Percentiles rank a stretch among this genome's conserved stretches.
These are phyloP conservation scores for Speleostelium caveatum DNA, from an alignment of 78 protist genomes.

Conservation along the genomic window DNA sequence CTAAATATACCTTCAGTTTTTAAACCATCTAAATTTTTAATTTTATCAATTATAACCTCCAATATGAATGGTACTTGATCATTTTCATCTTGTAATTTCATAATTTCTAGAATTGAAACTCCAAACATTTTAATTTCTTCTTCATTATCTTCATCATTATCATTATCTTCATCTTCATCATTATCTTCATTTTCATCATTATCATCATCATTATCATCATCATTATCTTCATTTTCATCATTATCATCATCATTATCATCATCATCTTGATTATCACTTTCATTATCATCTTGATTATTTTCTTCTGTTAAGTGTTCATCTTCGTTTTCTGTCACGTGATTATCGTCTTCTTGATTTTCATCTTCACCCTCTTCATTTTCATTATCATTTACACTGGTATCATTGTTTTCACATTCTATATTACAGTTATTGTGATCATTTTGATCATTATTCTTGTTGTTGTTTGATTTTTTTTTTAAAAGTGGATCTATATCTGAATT, in stretches of 20 bases:
- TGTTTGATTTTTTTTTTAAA: too few species aligned
- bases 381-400: not conserved
- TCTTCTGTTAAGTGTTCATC: too few species aligned
- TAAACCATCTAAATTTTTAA: conserved; percentile 24
- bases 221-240: not conserved
- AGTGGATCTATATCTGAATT: not conserved
- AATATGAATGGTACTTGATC: conserved; percentile 45
- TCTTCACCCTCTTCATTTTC: too few species aligned
- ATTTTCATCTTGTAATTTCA: conserved; percentile 54
- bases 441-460: not conserved
- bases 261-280: not conserved
- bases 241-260: not conserved
- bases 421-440: not conserved
- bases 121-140: conserved; percentile 77
- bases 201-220: not conserved
- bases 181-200: conserved; percentile 1
- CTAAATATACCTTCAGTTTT: conserved; percentile 68
- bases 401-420: not conserved
- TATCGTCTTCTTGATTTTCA: not conserved
- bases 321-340: not conserved
- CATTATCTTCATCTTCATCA: conserved; percentile 11
- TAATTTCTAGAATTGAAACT: conserved; percentile 15
- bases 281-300: not conserved
- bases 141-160: conserved; percentile 22
- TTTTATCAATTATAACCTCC: conserved; percentile 24